Conservation (phyloP, 768 basidiomycete genomes). For the Pisolithus sp. region DNA sequence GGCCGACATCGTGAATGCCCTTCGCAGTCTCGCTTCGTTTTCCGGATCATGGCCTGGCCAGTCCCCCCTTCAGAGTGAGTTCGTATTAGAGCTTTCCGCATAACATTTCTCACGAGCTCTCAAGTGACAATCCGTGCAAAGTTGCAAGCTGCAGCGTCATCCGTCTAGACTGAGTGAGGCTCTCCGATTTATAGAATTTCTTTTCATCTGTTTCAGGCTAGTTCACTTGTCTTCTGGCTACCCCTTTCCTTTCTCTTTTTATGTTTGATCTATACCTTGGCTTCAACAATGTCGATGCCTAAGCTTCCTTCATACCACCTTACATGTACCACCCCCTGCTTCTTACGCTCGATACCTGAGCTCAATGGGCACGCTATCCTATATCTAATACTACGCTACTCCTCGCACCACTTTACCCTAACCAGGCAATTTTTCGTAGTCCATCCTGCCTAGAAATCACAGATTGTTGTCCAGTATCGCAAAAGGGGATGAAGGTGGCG, state of each 20-base stretch:
- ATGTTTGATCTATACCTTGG: too few relatives aligned
- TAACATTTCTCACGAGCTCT: background rate
- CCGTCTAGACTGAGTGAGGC: background rate
- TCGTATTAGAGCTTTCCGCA: background rate
- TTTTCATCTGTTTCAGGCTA: too few relatives aligned
- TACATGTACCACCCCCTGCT: too few relatives aligned
- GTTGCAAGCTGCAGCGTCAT: constrained; percentile 19
- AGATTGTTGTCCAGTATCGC: constrained; percentile 19
- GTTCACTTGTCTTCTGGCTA: too few relatives aligned
- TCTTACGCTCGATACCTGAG: too few relatives aligned
- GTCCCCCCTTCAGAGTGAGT: constrained; percentile 17
- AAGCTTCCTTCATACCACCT: too few relatives aligned
- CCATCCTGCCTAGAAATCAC: background rate
- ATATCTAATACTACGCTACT: too few relatives aligned
- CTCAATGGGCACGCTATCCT: too few relatives aligned
- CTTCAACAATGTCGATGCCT: too few relatives aligned
- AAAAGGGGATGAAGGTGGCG: constrained; percentile 21
- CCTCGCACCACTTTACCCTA: too few relatives aligned
- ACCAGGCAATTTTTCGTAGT: background rate
- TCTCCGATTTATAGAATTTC: too few relatives aligned
- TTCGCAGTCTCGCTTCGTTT: constrained; percentile 11
- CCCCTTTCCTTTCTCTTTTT: too few relatives aligned
- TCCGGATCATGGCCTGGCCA: constrained; percentile 14
- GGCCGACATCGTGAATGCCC: constrained; percentile 10
- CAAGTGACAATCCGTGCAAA: constrained; percentile 16